phyloP scores from a whole-genome alignment of 2,329 filamentous ascomycete species.

The Niveomyces coronatus region DNA sequence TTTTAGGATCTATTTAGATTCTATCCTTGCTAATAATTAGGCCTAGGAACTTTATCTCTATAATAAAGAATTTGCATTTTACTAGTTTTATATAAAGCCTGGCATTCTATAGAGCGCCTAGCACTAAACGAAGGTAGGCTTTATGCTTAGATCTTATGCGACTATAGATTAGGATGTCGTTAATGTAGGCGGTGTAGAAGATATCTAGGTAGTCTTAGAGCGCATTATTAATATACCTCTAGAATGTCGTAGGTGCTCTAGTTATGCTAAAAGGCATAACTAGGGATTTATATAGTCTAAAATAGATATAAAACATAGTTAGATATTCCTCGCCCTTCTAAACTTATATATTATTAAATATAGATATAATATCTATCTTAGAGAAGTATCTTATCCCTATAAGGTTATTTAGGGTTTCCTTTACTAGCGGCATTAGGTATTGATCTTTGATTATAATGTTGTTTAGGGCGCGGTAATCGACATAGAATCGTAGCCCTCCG shows the following conservation, averaged over 20 bases:
- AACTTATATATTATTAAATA: neutral
- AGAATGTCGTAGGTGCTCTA: neutral
- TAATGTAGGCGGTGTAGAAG: constrained; percentile 1
- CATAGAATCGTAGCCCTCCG: neutral
- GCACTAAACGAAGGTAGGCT: neutral
- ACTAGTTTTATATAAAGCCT: constrained; percentile 1
- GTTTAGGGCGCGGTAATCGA: neutral
- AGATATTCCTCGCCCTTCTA: neutral
- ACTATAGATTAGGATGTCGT: constrained; percentile 2
- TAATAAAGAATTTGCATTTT: constrained; percentile 1
- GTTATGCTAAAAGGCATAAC: neutral
- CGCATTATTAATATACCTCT: constrained; percentile 3
- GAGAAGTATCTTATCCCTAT: neutral
- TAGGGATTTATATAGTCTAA: neutral
- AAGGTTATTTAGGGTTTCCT: neutral
- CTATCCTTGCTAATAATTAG: constrained; percentile 7
- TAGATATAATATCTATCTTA: neutral
- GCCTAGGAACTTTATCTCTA: constrained; percentile 3
- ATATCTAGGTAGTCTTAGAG: neutral
- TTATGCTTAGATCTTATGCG: neutral
- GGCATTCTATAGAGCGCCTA: neutral
- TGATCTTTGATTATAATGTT: neutral
- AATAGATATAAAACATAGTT: neutral
- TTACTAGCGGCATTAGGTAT: neutral
- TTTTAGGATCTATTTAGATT: constrained; percentile 1